Conservation (phyloP, 208 protist genomes). For the Trypanosoma caninum region DNA sequence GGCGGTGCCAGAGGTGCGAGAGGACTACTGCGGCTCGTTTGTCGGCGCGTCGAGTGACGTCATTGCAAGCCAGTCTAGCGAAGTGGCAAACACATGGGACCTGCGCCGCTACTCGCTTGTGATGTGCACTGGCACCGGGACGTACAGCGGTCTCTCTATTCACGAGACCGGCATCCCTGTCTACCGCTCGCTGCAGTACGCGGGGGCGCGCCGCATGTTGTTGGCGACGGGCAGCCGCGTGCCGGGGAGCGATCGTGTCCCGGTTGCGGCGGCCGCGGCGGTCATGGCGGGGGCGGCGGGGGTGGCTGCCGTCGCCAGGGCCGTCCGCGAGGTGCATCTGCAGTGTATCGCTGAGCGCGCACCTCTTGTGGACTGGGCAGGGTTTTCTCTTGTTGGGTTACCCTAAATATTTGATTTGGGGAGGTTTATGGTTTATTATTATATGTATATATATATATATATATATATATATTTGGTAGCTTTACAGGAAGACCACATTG, state of each 20-base stretch:
- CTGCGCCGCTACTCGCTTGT: constrained; percentile 35
- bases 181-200: constrained; percentile 56
- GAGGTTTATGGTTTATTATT: background rate
- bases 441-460: constrained; percentile 1
- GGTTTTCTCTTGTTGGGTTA: constrained; percentile 29
- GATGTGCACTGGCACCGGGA: constrained; percentile 37
- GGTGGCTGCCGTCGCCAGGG: constrained; percentile 3
- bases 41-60: constrained; percentile 18
- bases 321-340: constrained; percentile 12
- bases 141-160: constrained; percentile 45
- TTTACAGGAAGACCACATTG: background rate
- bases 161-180: constrained; percentile 62
- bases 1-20: constrained; percentile 39
- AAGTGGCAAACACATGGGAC: constrained; percentile 43
- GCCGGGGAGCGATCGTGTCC: constrained; percentile 5
- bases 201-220: constrained; percentile 41
- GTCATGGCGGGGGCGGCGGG: constrained; percentile 7
- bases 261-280: constrained; percentile 13
- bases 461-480: constrained; percentile 11
- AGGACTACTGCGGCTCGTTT: constrained; percentile 49
- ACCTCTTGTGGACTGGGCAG: constrained; percentile 31
- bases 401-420: constrained; percentile 11
- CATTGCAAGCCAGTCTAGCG: constrained; percentile 29
- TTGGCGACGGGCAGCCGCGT: constrained; percentile 33
- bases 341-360: constrained; percentile 14